Base-by-base conservation (phyloP, 108 stramenopile genomes). In the Fragilariopsis cylindrus region DNA sequence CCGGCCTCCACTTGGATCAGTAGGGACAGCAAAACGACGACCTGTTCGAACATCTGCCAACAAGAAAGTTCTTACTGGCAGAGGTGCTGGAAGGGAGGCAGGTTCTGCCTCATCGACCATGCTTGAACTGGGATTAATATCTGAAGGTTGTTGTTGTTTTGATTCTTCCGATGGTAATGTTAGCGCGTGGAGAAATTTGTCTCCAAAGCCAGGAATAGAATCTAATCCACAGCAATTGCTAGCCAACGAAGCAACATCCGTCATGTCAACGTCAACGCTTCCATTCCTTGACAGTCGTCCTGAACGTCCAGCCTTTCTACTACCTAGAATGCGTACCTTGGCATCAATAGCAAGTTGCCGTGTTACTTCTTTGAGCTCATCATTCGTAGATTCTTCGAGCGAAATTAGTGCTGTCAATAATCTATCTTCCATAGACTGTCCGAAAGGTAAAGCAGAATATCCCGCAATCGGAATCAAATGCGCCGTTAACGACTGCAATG, bases 381-480 rank as follows among this genome's bases (percentile, higher is more conserved):
- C 76, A 55, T 92, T 84, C 4, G 68, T 65, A 43, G 79, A 80
- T 8, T 57, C 50, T 70, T 91, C 94, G 75, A 92, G 92, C 16
- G 88, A 82, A 39, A 77, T 80, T 50, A 94, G 78, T 0, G 94
- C 94, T 12, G 79, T 90, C 39, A 95, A 71, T 9, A 95, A 74
- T 57, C 90, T 73, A 21, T 89, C 88, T 76, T 95, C 94, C 91
- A 95, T 92, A 13, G 81, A 78, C 8, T 81, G 81, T 41, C 87
- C 94, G 73, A 89, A 92, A 5, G 94, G 94, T 63, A 94, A 82
- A 30, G 91, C 80, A 52, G 84, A 82, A 66, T 84, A 85, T 5
- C 90, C 90, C 16, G 87, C 81, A 52, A 87, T 85, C 13, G 91
- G 94, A 49, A 95, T 95, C 68, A 95, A 71, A 75, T 95, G 91